Evolutionary conservation across 83 land plant species (phyloP), one percentile per base, ranked within the genome.

Genomic region (Picea abies): DNA sequence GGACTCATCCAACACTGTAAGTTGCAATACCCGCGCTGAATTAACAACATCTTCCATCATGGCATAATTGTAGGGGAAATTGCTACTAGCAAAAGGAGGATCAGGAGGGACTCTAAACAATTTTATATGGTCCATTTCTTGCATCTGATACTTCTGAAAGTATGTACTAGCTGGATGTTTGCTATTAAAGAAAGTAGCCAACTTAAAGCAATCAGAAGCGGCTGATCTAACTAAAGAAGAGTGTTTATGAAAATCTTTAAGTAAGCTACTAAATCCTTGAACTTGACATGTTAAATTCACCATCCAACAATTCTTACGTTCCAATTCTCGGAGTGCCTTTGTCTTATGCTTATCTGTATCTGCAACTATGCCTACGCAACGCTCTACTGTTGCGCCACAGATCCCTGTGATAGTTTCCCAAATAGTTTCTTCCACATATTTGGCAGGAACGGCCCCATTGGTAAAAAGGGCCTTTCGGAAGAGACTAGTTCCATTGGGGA

Each of bases 401-500:
- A 89, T 76, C 32, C 83, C 83, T 16, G 82, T 80, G 29, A 90
- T 68, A 0, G 93, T 83, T 58, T 92, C 94, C 91, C 92, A 88
- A 32, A 97, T 84, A 25, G 92, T 84, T 39, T 96, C 97, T 85
- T 96, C 94, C 1, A 92, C 93, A 60, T 86, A 88, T 79, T 91
- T 87, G 4, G 96, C 86, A 11, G 88, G 86, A 25, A 83, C 60
- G 12, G 82, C 63, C 2, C 84, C 85, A 35, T 81, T 47, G 26
- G 89, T 71, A 47, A 87, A 87, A 41, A 94, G 84, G 0, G 94
- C 97, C 80, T 87, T 83, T 63, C 88, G 85, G 83, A 94, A 97
- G 20, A 97, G 88, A 75, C 94, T 91, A 81, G 94, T 97, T 29
- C 98, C 99, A 82, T 97, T 96, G 22, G 99, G 99, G n/a, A 97